phyloP scores from a whole-genome alignment of 2,329 filamentous ascomycete genomes.

The Thelonectria rubi region DNA sequence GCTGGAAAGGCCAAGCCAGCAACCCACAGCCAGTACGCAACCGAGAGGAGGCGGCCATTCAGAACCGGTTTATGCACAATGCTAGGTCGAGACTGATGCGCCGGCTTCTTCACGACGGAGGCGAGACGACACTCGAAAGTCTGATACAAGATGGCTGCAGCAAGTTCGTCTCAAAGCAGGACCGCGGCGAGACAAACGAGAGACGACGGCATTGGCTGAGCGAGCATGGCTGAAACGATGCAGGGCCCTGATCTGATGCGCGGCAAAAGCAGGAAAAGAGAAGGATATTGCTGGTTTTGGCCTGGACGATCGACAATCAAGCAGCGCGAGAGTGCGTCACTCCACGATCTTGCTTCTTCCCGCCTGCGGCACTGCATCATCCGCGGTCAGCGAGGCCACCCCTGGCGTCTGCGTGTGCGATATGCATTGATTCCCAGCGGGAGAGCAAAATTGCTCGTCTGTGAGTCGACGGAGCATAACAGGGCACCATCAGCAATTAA shows the following conservation, averaged over 20 bases:
- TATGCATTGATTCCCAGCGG: neutral
- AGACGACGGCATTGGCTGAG: slow-evolving; percentile 1
- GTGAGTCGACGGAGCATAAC: too few species aligned
- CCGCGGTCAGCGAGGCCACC: too few species aligned
- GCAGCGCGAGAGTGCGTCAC: slow-evolving; percentile 7
- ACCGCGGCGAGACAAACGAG: slow-evolving; percentile 1
- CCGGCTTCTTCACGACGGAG: neutral
- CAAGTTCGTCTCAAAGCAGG: slow-evolving; percentile 7
- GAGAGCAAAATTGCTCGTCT: neutral
- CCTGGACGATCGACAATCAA: slow-evolving; percentile 12
- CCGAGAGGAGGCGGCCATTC: too few species aligned
- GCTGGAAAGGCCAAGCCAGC: neutral
- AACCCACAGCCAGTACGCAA: neutral
- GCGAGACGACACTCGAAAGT: neutral
- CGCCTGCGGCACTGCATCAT: slow-evolving; percentile 5
- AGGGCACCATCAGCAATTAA: slow-evolving; percentile 18
- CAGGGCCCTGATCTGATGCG: slow-evolving; percentile 13
- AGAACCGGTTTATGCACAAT: too few species aligned
- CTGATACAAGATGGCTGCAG: slow-evolving; percentile 4
- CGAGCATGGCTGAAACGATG: slow-evolving; percentile 21
- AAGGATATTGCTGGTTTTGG: neutral
- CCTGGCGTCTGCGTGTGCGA: neutral
- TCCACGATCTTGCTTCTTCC: slow-evolving; percentile 4
- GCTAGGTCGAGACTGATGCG: too few species aligned
- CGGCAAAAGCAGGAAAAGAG: slow-evolving; percentile 13